phyloP scores from a whole-genome alignment of 2,329 filamentous ascomycete genomes.

The Monosporascus cannonballus region DNA sequence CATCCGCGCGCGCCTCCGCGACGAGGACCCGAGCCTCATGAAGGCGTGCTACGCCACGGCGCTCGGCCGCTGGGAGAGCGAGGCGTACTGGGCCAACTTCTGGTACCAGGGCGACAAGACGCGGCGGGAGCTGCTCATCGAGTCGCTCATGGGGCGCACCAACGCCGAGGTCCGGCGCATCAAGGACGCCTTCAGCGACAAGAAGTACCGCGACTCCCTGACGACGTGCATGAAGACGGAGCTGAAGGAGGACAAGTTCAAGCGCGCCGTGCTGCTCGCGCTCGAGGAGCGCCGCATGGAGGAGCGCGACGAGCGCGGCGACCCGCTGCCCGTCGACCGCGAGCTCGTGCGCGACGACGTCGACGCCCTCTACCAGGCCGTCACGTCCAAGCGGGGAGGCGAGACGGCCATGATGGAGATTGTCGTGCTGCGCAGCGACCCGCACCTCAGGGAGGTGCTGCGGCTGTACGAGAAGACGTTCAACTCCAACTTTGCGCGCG shows the following conservation, averaged over 20 bases:
- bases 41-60: slow-evolving; percentile 90
- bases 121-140: slow-evolving; percentile 83
- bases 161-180: slow-evolving; percentile 85
- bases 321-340: slow-evolving; percentile 49
- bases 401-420: slow-evolving; percentile 85
- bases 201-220: slow-evolving; percentile 80
- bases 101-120: slow-evolving; percentile 90
- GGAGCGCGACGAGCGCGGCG: slow-evolving; percentile 63
- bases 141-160: slow-evolving; percentile 81
- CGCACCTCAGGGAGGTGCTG: slow-evolving; percentile 75
- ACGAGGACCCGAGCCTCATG: slow-evolving; percentile 69
- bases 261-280: slow-evolving; percentile 75
- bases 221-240: slow-evolving; percentile 85
- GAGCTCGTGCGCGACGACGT: slow-evolving; percentile 65
- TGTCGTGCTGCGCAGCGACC: slow-evolving; percentile 72
- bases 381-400: slow-evolving; percentile 71
- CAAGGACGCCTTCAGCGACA: slow-evolving; percentile 84
- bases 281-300: slow-evolving; percentile 81
- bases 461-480: slow-evolving; percentile 69
- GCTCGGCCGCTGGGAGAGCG: slow-evolving; percentile 83
- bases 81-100: slow-evolving; percentile 97
- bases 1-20: slow-evolving; percentile 70
- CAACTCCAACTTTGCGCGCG: slow-evolving; percentile 76
- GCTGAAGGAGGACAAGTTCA: slow-evolving; percentile 93
- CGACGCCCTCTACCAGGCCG: slow-evolving; percentile 59